Evolutionary conservation across 2,329 filamentous ascomycete genomes (phyloP).

Genomic region (Neobulgaria alba): DNA sequence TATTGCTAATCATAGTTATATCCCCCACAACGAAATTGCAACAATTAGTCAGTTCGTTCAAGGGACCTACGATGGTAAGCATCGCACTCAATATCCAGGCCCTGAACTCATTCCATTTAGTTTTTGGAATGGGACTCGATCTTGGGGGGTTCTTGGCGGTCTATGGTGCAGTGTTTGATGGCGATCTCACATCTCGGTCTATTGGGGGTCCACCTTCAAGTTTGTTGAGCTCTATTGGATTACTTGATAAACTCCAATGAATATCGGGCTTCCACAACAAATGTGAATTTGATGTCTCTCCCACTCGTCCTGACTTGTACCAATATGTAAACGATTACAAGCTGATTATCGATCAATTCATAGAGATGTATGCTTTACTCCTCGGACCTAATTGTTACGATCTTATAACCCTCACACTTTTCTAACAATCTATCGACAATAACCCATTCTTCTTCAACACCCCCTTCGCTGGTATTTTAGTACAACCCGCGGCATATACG

Average conservation of each 20-base stretch:
- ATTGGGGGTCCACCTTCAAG: slow-evolving; percentile 38
- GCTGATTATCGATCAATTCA: slow-evolving; percentile 44
- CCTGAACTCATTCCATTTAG: slow-evolving; percentile 22
- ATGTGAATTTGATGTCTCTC: slow-evolving; percentile 45
- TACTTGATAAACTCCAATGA: slow-evolving; percentile 36
- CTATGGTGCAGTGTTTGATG: slow-evolving; percentile 38
- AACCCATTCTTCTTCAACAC: slow-evolving; percentile 49
- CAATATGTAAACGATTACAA: slow-evolving; percentile 37
- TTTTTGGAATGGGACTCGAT: slow-evolving; percentile 38
- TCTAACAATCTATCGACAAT: slow-evolving; percentile 37
- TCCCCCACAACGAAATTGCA: slow-evolving; percentile 23
- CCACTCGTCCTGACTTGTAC: slow-evolving; percentile 45
- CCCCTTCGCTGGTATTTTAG: slow-evolving; percentile 15
- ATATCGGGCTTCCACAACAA: slow-evolving; percentile 45
- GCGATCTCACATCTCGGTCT: slow-evolving; percentile 42
- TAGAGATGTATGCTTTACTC: slow-evolving; percentile 36
- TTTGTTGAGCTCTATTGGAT: slow-evolving; percentile 14
- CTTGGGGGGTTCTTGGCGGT: slow-evolving; percentile 32
- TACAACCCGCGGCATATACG: slow-evolving; percentile 17
- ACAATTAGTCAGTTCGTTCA: slow-evolving; percentile 25
- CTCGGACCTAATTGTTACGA: slow-evolving; percentile 32
- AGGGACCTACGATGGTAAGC: slow-evolving; percentile 25
- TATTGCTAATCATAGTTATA: slow-evolving; percentile 34
- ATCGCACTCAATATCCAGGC: neutral
- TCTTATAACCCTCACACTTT: slow-evolving; percentile 37